Base-by-base conservation (phyloP, 345 rosid species). In the Eucalyptus cloeziana region DNA sequence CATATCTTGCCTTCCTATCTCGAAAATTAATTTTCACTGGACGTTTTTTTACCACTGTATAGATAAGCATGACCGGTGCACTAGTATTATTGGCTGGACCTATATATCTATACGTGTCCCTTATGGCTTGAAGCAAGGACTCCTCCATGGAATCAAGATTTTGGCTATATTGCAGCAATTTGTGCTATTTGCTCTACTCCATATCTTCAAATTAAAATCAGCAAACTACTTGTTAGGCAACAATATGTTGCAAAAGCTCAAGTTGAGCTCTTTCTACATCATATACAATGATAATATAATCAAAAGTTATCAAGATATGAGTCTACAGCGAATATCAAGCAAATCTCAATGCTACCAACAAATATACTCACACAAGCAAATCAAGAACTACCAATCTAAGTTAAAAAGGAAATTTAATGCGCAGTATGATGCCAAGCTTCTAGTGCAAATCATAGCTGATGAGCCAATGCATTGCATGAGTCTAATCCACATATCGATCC, bases 11-110 rank as follows among this genome's bases (percentile, higher is more conserved):
- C 22, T 31, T 67, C 79, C 43, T 2, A 67, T 67, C 43, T 67
- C 1, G 12, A 31, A 2, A 1, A 16, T 67, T 67, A 31, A 67
- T 67, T 67, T 67, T 16, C 0, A 6, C 6, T 6, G 1, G 6
- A 16, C 12, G 10, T 16, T 31, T 67, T 67, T 30, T 67, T 17
- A 67, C 10, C 22, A 8, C 1, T 3, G 12, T 8, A 9, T 69
- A 33, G 80, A 69, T 69, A 33, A 33, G 43, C 43, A 69, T 15
- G 43, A 69, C 2, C 3, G 24, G 7, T 5, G 44, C 80, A 31
- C 43, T 4, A 3, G 43, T 17, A 5, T 15, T 5, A 19, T 69
- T 69, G 80, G 44, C 12, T 7, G 44, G 81, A 71, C 44, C 81
- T 71, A 5, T 19, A 33, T 17, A 33, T 9, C 76, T 16, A 16